A percentile compares a stretch with the other conserved stretches of the same genome.
phyloP scores from a whole-genome alignment of 306 rosid species.

The Lagenaria siceraria region DNA sequence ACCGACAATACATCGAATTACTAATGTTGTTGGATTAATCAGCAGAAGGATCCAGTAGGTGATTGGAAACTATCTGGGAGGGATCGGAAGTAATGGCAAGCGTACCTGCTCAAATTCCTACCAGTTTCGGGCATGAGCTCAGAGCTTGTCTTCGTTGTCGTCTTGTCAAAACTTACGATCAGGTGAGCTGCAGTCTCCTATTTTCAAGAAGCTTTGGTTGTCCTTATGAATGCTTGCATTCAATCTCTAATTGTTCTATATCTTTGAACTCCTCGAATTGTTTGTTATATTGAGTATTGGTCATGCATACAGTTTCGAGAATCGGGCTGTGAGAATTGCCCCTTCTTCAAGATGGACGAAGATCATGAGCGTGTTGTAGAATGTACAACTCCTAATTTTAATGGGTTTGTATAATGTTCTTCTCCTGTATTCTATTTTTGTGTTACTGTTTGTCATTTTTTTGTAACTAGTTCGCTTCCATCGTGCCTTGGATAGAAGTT shows the following conservation, averaged over 20 bases:
- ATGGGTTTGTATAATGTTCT: slow-evolving; percentile 38
- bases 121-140: slow-evolving; percentile 83
- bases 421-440: neutral
- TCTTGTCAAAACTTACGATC: slow-evolving; percentile 94
- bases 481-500: neutral
- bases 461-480: neutral
- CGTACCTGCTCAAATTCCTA: slow-evolving; percentile 79
- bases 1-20: neutral
- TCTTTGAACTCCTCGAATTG: neutral
- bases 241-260: neutral
- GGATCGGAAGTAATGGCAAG: slow-evolving; percentile 27
- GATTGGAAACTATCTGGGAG: neutral
- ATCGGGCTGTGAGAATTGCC: slow-evolving; percentile 89
- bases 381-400: slow-evolving; percentile 92
- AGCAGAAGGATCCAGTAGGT: neutral
- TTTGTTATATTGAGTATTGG: neutral
- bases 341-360: slow-evolving; percentile 88
- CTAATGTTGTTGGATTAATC: neutral
- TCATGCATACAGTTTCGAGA: slow-evolving; percentile 56
- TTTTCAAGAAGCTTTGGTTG: neutral
- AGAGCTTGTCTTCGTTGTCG: slow-evolving; percentile 98
- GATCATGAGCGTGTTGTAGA: slow-evolving; percentile 77
- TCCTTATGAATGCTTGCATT: neutral
- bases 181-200: slow-evolving; percentile 28
- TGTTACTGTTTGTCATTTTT: neutral